Conservation (phyloP, 1,284 basidiomycete genomes). For the Rhizoctonia solani region DNA sequence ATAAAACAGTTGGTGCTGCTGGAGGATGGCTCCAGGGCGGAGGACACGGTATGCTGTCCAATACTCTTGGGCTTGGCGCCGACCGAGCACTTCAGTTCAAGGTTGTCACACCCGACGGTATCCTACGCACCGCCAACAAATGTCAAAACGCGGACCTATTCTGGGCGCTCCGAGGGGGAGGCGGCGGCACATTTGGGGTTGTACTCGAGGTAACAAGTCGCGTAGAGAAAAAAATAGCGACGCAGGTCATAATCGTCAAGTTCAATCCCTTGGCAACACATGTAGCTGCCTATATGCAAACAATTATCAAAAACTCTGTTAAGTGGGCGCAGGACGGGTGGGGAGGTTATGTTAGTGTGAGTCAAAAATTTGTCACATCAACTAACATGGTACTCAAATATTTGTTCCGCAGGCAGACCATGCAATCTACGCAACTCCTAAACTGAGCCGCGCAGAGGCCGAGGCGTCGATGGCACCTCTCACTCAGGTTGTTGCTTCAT, state of each 20-base stretch:
- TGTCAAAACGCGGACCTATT: conserved; percentile 51
- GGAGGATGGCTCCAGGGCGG: conserved; percentile 53
- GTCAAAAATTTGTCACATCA: conserved; percentile 6
- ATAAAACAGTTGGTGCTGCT: conserved; percentile 57
- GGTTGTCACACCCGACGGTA: conserved; percentile 55
- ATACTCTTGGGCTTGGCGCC: conserved; percentile 39
- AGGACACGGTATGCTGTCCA: conserved; percentile 48
- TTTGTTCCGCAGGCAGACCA: not conserved
- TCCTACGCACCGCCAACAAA: conserved; percentile 48
- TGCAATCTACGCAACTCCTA: conserved; percentile 2
- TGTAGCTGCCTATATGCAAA: too few relatives aligned
- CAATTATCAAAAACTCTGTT: too few relatives aligned
- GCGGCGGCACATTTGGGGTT: too few relatives aligned
- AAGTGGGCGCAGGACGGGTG: conserved; percentile 34
- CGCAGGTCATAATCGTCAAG: too few relatives aligned
- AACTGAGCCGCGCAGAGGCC: too few relatives aligned
- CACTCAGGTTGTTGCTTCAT: too few relatives aligned
- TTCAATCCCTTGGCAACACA: too few relatives aligned
- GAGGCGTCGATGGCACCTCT: too few relatives aligned
- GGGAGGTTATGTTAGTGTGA: conserved; percentile 33
- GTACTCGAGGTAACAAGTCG: too few relatives aligned
- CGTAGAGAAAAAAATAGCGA: too few relatives aligned
- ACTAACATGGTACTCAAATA: not conserved
- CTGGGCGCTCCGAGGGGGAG: conserved; percentile 52
- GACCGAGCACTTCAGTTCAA: conserved; percentile 55